Base-by-base conservation (phyloP, 371 early-diverging fungal species). In the Syncephalastrum monosporum region DNA sequence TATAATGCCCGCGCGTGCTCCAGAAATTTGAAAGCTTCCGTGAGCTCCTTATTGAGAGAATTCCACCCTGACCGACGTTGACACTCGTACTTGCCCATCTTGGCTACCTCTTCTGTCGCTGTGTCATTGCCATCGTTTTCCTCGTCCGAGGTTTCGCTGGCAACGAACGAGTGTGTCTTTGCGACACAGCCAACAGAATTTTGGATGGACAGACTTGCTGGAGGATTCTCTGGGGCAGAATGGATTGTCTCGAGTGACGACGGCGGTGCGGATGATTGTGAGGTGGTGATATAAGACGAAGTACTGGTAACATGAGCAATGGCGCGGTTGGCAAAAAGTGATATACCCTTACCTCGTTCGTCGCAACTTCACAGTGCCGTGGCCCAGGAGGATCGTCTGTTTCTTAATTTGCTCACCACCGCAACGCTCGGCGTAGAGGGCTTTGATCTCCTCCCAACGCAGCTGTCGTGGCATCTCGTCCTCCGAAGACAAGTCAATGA, bases 1-100 rank as follows among this genome's bases (percentile, higher is more conserved):
- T 50, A 21, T 2, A 65, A 41, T 29, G 57, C 61, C n/a, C 66
- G 46, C 23, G 57, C 54, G 33, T 65, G 55, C 47, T 65, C 60
- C 14, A 65, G 45, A 42, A 53, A 57, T 23, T 55, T 51, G 21
- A 60, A 53, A 25, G 57, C 47, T 14, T 60, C 66, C 14, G 61
- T 53, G 10, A 65, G 50, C 3, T 55, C 52, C 21, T 51, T 46
- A 33, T 65, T 65, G 23, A n/a, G 48, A 7, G 53, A 55, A 4
- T 56, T 46, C 44, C 52, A 45, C 27, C 53, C 43, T 2, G 50
- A 49, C 10, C 55, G 61, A 5, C 58, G 48, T n/a, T 61, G 55
- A 46, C 66, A 65, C 4, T 50, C 61, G 41, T 56, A 65, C 4
- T 16, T 13, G 12, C 46, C 55, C 38, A 33, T 33, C 2, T 10